A percentile compares a stretch with the other conserved stretches of the same genome.
phyloP scores from a whole-genome alignment of 148 eudicot genomes.

The Spergularia marina region DNA sequence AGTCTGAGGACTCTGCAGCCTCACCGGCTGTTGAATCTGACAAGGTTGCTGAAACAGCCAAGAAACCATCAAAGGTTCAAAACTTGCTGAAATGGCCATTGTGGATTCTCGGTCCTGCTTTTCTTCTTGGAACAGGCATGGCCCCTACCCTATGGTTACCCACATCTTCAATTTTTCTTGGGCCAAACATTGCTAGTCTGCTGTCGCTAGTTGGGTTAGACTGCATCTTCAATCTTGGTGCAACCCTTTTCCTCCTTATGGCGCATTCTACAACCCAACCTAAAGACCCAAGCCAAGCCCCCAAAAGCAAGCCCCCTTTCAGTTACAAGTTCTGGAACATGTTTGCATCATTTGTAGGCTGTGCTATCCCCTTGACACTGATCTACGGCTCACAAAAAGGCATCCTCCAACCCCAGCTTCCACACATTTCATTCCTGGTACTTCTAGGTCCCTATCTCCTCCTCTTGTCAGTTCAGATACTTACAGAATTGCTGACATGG shows the following conservation, averaged over 20 bases:
- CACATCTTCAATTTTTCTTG: slow-evolving; percentile 76
- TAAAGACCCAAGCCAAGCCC: slow-evolving; percentile 33
- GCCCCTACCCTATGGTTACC: slow-evolving; percentile 96
- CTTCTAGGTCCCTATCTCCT: slow-evolving; percentile 87
- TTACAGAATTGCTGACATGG: slow-evolving; percentile 91
- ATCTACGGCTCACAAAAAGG: slow-evolving; percentile 60
- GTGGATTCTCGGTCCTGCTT: slow-evolving; percentile 85
- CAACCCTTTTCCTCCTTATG: slow-evolving; percentile 84
- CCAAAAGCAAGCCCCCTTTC: slow-evolving; percentile 58
- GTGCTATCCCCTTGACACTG: slow-evolving; percentile 53
- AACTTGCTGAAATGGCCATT: slow-evolving; percentile 69
- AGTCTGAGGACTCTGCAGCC: slow-evolving; percentile 37
- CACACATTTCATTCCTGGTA: slow-evolving; percentile 58
- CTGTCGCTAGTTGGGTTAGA: slow-evolving; percentile 81
- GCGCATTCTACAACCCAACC: slow-evolving; percentile 83
- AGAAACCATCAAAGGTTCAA: slow-evolving; percentile 27
- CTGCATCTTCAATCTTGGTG: slow-evolving; percentile 93
- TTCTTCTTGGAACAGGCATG: slow-evolving; percentile 85
- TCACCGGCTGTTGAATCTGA: slow-evolving; percentile 33
- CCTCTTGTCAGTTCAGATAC: slow-evolving; percentile 72
- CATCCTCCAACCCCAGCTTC: slow-evolving; percentile 62
- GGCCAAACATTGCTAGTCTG: slow-evolving; percentile 88
- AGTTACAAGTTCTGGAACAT: slow-evolving; percentile 82
- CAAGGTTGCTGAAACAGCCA: slow-evolving; percentile 27
- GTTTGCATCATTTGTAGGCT: slow-evolving; percentile 64